Base-by-base conservation (phyloP, 495 filamentous ascomycete species). In the Letharia lupina region DNA sequence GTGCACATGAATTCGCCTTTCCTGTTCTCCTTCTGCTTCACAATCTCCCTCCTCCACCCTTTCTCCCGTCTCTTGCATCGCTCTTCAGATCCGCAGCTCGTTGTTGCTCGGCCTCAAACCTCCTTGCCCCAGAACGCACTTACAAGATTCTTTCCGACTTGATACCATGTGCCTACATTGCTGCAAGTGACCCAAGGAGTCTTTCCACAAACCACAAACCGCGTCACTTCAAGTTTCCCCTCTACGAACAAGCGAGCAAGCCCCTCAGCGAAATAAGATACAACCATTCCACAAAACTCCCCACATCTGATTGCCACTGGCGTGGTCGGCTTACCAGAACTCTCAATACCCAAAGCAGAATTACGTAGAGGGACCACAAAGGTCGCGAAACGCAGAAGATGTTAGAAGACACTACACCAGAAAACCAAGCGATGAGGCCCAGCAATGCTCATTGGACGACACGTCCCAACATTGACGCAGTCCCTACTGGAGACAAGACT, bases 401-500 rank as follows among this genome's bases (percentile, higher is more conserved):
- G 4, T 16, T 3, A 31, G 16, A 56, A 35, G 28, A 56, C 52
- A 56, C 31, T 47, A 47, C 15, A 47, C 15, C 1, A 8, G 44
- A 47, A 3, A 20, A 47, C 3, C 44, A 20, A 16, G 44, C 18
- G 7, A 20, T 47, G 44, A 15, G 15, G 44, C 20, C 18, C 44
- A 47, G 15, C 16, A 20, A 47, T 16, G 18, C 15, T 20, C 15
- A 47, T 20, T 16, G 44, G 15, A 20, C 2, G 44, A 47, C 44
- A 20, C 44, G 18, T 18, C 16, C 15, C 15, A 47, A 18, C 18
- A 10, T 20, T 20, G 15, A 47, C 44, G 16, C 44, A 20, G 18
- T 47, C 3, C 7, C 44, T 20, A 47, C 44, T 20, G 7, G 94
- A 98, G 77, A 91, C 91, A 1, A 91, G 91, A 76, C 89, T 87